Percentiles rank a stretch among this genome's conserved stretches.
phyloP scores from a whole-genome alignment of 2,329 filamentous ascomycete species.

The Rhynchosporium agropyri region DNA sequence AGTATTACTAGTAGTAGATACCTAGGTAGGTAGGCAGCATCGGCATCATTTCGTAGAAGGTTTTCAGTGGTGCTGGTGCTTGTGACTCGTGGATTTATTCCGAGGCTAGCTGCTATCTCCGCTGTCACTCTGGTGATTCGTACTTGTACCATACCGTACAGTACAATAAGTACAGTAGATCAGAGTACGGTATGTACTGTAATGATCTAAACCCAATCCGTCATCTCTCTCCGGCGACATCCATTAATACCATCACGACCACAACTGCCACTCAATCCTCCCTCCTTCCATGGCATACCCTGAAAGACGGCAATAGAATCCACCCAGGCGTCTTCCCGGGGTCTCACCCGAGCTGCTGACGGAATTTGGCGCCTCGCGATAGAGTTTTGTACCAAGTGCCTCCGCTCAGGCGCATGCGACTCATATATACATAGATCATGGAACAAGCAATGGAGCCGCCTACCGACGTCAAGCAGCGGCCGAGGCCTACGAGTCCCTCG shows the following conservation, averaged over 20 bases:
- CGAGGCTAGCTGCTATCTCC: conserved; percentile 14
- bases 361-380: neutral
- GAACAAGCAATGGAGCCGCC: conserved; percentile 17
- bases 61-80: neutral
- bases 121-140: neutral
- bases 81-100: conserved; percentile 14
- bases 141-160: too few species aligned
- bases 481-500: conserved; percentile 25
- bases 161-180: neutral
- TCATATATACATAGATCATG: neutral
- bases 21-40: too few species aligned
- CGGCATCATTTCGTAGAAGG: too few species aligned
- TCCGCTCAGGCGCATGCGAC: conserved; percentile 12
- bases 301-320: neutral
- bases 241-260: neutral
- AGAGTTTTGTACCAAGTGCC: neutral
- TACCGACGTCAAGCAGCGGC: conserved; percentile 15
- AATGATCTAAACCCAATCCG: conserved; percentile 3
- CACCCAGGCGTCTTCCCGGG: neutral
- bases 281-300: neutral
- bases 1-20: too few species aligned
- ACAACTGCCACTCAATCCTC: neutral
- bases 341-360: neutral
- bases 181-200: neutral
- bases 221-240: neutral